Conservation (phyloP, 2,329 filamentous ascomycete genomes). For the Cladosporium sp. region DNA sequence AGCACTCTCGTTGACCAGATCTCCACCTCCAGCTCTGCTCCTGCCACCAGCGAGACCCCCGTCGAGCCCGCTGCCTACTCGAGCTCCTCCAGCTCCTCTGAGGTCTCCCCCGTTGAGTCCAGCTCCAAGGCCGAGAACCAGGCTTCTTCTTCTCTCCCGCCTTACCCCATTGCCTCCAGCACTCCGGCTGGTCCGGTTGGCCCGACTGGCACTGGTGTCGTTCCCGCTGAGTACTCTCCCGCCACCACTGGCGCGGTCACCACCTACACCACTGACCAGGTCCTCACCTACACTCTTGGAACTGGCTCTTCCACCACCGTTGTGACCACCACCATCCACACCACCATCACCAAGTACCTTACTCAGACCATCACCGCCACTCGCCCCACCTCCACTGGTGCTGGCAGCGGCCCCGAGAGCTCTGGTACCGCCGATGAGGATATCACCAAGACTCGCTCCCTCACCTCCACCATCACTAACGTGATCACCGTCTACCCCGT, state of each 20-base stretch:
- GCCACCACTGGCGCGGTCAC: conserved; percentile 26
- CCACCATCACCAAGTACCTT: conserved; percentile 38
- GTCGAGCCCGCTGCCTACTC: conserved; percentile 6
- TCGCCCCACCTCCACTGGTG: conserved; percentile 23
- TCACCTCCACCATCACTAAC: conserved; percentile 39
- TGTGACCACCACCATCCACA: conserved; percentile 39
- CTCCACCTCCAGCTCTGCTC: conserved; percentile 14
- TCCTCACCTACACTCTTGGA: conserved; percentile 41
- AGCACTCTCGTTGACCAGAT: conserved; percentile 23
- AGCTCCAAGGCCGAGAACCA: conserved; percentile 12
- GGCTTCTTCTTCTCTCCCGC: conserved; percentile 25
- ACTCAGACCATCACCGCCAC: conserved; percentile 35
- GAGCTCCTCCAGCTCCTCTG: conserved; percentile 19
- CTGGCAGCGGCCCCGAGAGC: conserved; percentile 14
- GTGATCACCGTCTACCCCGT: conserved; percentile 39
- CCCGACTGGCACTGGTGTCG: conserved; percentile 22
- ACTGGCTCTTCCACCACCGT: conserved; percentile 37
- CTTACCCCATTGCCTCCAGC: conserved; percentile 24
- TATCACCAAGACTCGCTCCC: conserved; percentile 30
- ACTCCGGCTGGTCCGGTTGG: conserved; percentile 23
- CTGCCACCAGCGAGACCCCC: conserved; percentile 15
- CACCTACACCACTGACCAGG: conserved; percentile 35
- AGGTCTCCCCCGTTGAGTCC: conserved; percentile 14
- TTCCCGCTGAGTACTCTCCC: conserved; percentile 21
- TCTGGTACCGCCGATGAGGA: conserved; percentile 22